Base-by-base conservation (phyloP, 441 rosid species). In the Capsella rubella region DNA sequence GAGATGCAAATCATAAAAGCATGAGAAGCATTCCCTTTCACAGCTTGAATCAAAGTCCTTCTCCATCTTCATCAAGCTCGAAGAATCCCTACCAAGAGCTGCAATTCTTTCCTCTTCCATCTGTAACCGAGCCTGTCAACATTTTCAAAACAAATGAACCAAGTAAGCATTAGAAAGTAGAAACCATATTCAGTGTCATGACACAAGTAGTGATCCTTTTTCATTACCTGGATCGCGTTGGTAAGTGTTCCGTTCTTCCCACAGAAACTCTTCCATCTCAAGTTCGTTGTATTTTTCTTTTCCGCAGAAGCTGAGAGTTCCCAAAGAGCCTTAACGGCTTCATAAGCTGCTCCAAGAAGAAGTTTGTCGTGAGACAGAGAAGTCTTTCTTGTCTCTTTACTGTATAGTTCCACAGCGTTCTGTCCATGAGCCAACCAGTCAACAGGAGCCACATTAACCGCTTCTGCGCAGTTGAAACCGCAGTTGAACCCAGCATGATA, bases 381-480 rank as follows among this genome's bases (percentile, higher is more conserved):
- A 67, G 97, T 90, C 82, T 91, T 95, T 53, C 91, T 89, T 39
- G 57, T 77, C 79, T 90, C 96, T 74, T 84, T 71, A 61, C 98
- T 86, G 66, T 95, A 95, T 29, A 90, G 87, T 70, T 95, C 99
- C 53, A 92, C 94, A 31, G 99, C 98, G 72, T 82, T 81, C 76
- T 95, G 99, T 43, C 99, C 99, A 83, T 85, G 94, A 67, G 84
- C 82, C 67, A 95, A 79, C 99, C 99, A 95, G 82, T 92, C 97
- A 82, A 95, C 86, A 9, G 97, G 99, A 53, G 99, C 99, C 18
- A 90, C 97, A 80, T 95, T 95, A 47, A 92, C 99, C 25, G 97
- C 99, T 84, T 95, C 99, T 0, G 97, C 99, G 64, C 99, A 95
- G 85, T 92, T 95, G 82, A 95, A 95, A 64, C 99, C 97, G 75